Evolutionary conservation across 1,284 basidiomycete genomes (phyloP).

Genomic region (Macrocybe sp.): DNA sequence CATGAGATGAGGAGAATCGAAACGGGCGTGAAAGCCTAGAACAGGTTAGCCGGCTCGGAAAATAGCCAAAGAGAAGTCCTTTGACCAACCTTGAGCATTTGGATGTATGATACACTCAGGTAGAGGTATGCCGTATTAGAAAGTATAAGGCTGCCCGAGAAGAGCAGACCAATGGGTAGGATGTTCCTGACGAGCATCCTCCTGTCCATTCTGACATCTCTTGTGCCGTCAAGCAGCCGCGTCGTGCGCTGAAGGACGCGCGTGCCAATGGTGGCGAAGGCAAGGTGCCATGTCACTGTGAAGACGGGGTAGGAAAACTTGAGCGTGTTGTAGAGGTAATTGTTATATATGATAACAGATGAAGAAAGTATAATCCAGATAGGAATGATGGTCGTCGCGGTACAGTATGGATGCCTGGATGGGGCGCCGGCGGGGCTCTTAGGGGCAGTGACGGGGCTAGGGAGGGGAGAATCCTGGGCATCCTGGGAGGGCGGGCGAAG

Average conservation of each 20-base stretch:
- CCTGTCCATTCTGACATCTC: slow-evolving; percentile 83
- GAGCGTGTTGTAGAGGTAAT: slow-evolving; percentile 82
- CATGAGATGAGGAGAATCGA: slow-evolving; percentile 95
- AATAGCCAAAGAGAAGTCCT: background rate
- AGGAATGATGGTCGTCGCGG: slow-evolving; percentile 70
- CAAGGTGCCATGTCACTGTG: slow-evolving; percentile 83
- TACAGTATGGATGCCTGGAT: slow-evolving; percentile 30
- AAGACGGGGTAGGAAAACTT: slow-evolving; percentile 86
- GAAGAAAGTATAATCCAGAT: slow-evolving; percentile 91
- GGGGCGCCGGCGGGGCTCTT: slow-evolving; percentile 37
- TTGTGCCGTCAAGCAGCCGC: slow-evolving; percentile 81
- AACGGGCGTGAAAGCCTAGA: slow-evolving; percentile 91
- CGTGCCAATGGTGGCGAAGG: slow-evolving; percentile 87
- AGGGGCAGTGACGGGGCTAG: slow-evolving; percentile 46
- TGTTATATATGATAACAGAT: slow-evolving; percentile 96
- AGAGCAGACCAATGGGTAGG: slow-evolving; percentile 89
- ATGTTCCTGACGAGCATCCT: slow-evolving; percentile 86
- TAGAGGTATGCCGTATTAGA: slow-evolving; percentile 95
- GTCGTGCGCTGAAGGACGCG: slow-evolving; percentile 88
- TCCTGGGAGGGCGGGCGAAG: slow-evolving; percentile 14
- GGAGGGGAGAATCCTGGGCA: slow-evolving; percentile 26
- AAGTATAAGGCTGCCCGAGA: slow-evolving; percentile 88
- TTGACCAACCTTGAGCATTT: slow-evolving; percentile 87
- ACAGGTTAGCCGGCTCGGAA: slow-evolving; percentile 3
- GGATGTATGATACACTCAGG: slow-evolving; percentile 90